These are phyloP conservation scores for Tarenaya hassleriana DNA, from an alignment of 345 rosid species.

Conservation along the genomic window DNA sequence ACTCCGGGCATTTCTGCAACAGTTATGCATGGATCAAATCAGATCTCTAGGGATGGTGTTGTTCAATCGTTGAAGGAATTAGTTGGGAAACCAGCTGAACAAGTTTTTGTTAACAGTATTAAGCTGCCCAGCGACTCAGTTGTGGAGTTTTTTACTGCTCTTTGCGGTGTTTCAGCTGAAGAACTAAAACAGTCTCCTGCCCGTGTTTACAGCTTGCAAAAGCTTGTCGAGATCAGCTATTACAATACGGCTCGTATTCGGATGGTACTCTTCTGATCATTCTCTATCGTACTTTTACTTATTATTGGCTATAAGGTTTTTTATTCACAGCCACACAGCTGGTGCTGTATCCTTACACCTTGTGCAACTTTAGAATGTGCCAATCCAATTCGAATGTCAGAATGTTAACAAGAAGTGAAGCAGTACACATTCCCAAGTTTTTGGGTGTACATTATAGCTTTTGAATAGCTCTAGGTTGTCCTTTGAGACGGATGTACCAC, in stretches of 20 bases:
- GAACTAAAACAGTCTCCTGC: slow-evolving; percentile 96
- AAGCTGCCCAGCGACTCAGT: slow-evolving; percentile 86
- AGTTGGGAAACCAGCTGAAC: slow-evolving; percentile 93
- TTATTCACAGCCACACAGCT: slow-evolving; percentile 9
- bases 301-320: slow-evolving; percentile 17
- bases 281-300: slow-evolving; percentile 14
- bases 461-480: slow-evolving; percentile 11
- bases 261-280: slow-evolving; percentile 53
- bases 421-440: slow-evolving; percentile 4
- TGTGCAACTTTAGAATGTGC: slow-evolving; percentile 18
- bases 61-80: slow-evolving; percentile 81
- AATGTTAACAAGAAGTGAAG: slow-evolving; percentile 12
- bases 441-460: slow-evolving; percentile 3
- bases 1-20: slow-evolving; percentile 88
- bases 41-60: slow-evolving; percentile 94
- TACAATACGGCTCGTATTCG: slow-evolving; percentile 98
- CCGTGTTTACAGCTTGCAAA: slow-evolving; percentile 97
- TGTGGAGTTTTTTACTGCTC: slow-evolving; percentile 95
- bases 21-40: slow-evolving; percentile 97
- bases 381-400: slow-evolving; percentile 13
- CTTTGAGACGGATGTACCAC: slow-evolving; percentile 13
- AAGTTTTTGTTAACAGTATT: slow-evolving; percentile 84
- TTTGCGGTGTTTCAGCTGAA: slow-evolving; percentile 95
- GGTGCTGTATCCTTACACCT: slow-evolving; percentile 6
- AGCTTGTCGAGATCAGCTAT: slow-evolving; percentile 98